Evolutionary conservation across 2,329 filamentous ascomycete genomes (phyloP), one percentile per base, ranked within the genome.

Genomic region (Beauveria varroae): DNA sequence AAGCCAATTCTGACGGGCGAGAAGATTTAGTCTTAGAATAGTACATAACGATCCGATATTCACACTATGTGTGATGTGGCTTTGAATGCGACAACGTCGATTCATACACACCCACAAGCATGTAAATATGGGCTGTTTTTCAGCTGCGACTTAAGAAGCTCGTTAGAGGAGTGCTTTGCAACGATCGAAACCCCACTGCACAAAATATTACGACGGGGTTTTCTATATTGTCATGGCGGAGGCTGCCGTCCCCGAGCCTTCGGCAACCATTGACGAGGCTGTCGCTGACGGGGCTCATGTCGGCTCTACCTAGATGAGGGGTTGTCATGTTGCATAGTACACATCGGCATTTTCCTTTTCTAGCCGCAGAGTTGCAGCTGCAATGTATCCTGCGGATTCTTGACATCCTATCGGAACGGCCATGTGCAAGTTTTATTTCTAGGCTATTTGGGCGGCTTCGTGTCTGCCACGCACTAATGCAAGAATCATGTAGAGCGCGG

Each of bases 1-100:
- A 88, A 79, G 76, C 76, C 79, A 1, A 93, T 95, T 66, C 73
- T 93, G 41, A 86, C 91, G 62, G 82, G 81, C 0, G 77, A 76
- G 58, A 84, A 83, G 73, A 79, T 84, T 56, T 84, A 75, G 53
- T 44, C 3, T 28, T n/a, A 49, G 7, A 30, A 14, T 24, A 18
- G 22, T 8, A n/a, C 6, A 26, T 40, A 28, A 24, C n/a, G 7
- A 41, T 16, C 5, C 1, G 2, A 53, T 12, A 37, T 26, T 47
- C 7, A 3, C 22, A 8, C 20, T 2, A 18, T 14, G 14, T 20
- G 3, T 28, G 22, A 28, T n/a, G 8, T 26, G 47, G 7, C 24
- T n/a, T 10, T 50, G 6, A 16, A 14, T 43, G 14, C 12, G 9
- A 24, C 7, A 4, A 18, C 14, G 16, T 10, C 47, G 24, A 26